Evolutionary conservation across 2,329 filamentous ascomycete species (phyloP).

Genomic region (Aurifilum marmelostoma): DNA sequence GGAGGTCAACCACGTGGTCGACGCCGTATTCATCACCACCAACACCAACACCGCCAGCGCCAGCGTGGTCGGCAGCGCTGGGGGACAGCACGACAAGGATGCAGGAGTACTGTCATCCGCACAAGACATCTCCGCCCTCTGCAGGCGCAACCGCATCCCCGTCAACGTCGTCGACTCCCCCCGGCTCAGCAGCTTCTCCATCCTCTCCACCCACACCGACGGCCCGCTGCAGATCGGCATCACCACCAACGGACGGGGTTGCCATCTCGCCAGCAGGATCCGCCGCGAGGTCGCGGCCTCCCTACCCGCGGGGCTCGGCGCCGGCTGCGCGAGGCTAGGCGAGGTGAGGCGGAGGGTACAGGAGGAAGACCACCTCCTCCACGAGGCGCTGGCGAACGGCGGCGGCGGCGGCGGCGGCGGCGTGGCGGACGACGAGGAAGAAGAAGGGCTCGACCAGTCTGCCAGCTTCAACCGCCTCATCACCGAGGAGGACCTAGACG

Average conservation of each 20-base stretch:
- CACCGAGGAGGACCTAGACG: slow-evolving; percentile 71
- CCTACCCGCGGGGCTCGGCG: slow-evolving; percentile 75
- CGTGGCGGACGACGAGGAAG: slow-evolving; percentile 53
- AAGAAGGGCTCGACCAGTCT: slow-evolving; percentile 73
- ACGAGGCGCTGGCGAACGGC: slow-evolving; percentile 37
- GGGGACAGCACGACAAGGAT: slow-evolving; percentile 44
- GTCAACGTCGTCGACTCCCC: slow-evolving; percentile 92
- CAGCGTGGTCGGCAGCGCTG: slow-evolving; percentile 47
- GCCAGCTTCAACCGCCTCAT: slow-evolving; percentile 85
- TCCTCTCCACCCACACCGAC: slow-evolving; percentile 86
- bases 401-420: not conserved
- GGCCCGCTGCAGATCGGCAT: slow-evolving; percentile 93
- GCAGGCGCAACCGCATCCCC: slow-evolving; percentile 80
- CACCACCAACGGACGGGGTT: slow-evolving; percentile 92
- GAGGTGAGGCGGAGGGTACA: slow-evolving; percentile 71
- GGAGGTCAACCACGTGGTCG: slow-evolving; percentile 78
- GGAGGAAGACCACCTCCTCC: slow-evolving; percentile 66
- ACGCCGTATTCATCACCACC: slow-evolving; percentile 85
- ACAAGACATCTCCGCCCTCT: slow-evolving; percentile 70
- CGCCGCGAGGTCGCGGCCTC: slow-evolving; percentile 83
- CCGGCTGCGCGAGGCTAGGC: slow-evolving; percentile 77
- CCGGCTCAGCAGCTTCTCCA: slow-evolving; percentile 82
- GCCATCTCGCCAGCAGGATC: slow-evolving; percentile 89
- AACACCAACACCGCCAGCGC: not conserved
- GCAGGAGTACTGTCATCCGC: slow-evolving; percentile 7